Base-by-base conservation (phyloP, 306 rosid species). In the Vigna radiata region DNA sequence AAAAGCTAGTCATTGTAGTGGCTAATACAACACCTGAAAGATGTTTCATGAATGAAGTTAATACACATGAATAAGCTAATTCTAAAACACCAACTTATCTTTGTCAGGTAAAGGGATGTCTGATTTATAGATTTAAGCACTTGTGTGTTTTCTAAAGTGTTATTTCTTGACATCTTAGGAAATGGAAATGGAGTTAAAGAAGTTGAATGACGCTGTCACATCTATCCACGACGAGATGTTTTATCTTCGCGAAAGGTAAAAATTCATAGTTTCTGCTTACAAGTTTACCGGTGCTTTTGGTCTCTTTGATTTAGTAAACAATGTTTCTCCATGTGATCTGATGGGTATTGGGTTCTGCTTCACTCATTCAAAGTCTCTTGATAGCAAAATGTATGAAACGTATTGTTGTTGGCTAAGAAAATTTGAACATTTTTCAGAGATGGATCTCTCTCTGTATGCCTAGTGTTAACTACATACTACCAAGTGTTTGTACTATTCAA, bases 211-310 rank as follows among this genome's bases (percentile, higher is more conserved):
- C 39, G 83, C 86, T 7, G 89, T 90, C 70, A 5, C 77, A 55
- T 82, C 83, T 71, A 90, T 94, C 68, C 97, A 94, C 27, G 91
- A 94, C 15, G 98, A 94, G 90, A 94, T 94, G 93, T 90, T 94
- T 85, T 84, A 86, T 83, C 98, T 94, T 65, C 96, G 97, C 29
- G 96, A 87, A 84, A 94, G 98, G 97, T 94, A 88, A 41, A 56
- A 25, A 68, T 23, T 59, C 68, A 10, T 71, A 55, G 25, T 23
- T 48, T 48, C 47, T 50, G n/a, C 53, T 41, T 23, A 59, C 47
- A 16, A 36, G 56, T 56, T 11, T 46, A 58, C 18, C 13, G 14
- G 29, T 25, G 9, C 6, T 41, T 54, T 21, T 60, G 77, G 63
- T 47, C 18, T 58, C 64, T 71, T 84, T 43, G 75, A n/a, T 82